Evolutionary conservation across 2,329 filamentous ascomycete species (phyloP).

Genomic region (Colletotrichum zoysiae): DNA sequence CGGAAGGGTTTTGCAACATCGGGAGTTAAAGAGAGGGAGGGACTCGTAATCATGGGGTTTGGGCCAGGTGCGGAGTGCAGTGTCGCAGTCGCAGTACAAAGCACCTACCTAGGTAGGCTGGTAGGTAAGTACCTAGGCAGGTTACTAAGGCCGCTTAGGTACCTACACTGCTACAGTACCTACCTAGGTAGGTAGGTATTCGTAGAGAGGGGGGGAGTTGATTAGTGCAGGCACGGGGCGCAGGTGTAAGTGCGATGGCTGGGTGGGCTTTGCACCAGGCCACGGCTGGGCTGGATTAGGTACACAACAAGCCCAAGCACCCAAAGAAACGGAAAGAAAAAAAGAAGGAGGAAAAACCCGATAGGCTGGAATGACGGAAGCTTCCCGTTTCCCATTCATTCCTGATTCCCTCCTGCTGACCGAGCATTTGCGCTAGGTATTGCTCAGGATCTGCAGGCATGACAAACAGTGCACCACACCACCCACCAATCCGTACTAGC

Average conservation of each 20-base stretch:
- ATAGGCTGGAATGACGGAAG: slow-evolving; percentile 36
- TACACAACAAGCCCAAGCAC: not conserved
- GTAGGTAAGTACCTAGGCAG: too few relatives aligned
- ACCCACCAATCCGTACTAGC: slow-evolving; percentile 26
- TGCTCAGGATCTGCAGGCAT: slow-evolving; percentile 36
- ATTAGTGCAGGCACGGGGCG: not conserved
- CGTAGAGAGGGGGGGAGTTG: not conserved
- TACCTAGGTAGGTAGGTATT: too few relatives aligned
- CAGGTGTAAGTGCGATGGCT: slow-evolving; percentile 14
- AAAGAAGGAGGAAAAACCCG: not conserved
- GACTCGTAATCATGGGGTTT: slow-evolving; percentile 9
- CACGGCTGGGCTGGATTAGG: slow-evolving; percentile 17
- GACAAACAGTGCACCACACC: slow-evolving; percentile 34
- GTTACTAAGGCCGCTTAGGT: too few relatives aligned
- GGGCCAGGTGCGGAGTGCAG: slow-evolving; percentile 4
- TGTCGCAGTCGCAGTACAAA: not conserved
- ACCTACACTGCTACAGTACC: too few relatives aligned
- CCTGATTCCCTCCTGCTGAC: slow-evolving; percentile 25
- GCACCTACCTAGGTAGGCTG: too few relatives aligned
- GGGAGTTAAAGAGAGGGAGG: slow-evolving; percentile 14
- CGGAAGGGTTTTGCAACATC: slow-evolving; percentile 7
- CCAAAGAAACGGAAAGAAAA: not conserved
- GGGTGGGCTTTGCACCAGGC: slow-evolving; percentile 5
- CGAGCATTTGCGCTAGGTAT: slow-evolving; percentile 36
- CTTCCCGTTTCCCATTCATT: slow-evolving; percentile 34